Percentiles rank a stretch among this genome's conserved stretches.
Conservation (phyloP, 129 eudicot species). For the Tagetes patula region DNA sequence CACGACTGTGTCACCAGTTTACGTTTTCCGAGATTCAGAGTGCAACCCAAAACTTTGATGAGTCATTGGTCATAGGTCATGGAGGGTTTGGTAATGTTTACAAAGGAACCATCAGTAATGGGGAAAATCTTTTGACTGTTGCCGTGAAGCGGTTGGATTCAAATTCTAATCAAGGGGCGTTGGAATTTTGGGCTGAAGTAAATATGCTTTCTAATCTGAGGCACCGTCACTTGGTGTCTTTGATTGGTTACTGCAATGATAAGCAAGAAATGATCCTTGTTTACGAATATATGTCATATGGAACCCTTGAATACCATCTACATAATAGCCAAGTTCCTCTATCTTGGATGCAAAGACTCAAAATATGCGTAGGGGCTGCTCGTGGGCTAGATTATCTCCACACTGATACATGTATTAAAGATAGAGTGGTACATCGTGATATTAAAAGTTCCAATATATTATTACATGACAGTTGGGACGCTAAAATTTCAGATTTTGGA, state of each 20-base stretch:
- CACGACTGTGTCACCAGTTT: conserved; percentile 5
- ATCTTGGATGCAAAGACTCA: conserved; percentile 17
- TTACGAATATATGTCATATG: conserved; percentile 1
- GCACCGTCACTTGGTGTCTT: conserved; percentile 21
- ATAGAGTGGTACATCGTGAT: conserved; percentile 11
- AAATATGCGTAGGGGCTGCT: conserved; percentile 22
- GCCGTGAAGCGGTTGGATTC: conserved; percentile 11
- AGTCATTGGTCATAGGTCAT: conserved; percentile 24
- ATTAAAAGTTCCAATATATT: conserved; percentile 17
- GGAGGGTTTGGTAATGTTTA: conserved; percentile 23
- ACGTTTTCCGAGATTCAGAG: conserved; percentile 13
- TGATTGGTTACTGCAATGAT: conserved; percentile 18
- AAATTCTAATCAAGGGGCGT: conserved; percentile 20
- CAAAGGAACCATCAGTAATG: conserved; percentile 8
- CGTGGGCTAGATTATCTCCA: conserved; percentile 20
- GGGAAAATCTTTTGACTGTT: background rate
- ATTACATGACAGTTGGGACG: background rate
- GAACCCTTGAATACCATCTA: conserved; percentile 19
- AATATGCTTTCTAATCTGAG: conserved; percentile 11
- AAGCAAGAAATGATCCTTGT: conserved; percentile 17
- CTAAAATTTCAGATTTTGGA: background rate
- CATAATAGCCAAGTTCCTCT: background rate
- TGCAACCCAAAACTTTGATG: conserved; percentile 24
- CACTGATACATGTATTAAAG: conserved; percentile 4
- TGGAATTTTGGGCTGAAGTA: conserved; percentile 12